Evolutionary conservation across 345 rosid species (phyloP).

Genomic region (rapeseed (Brassica napus)): Da-Ae NC_063449.1:47032001-47032500

Average conservation of each 20-base stretch:
- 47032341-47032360: too few species aligned
- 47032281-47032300: neutral
- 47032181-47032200: constrained; percentile 34
- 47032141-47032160: neutral
- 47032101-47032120: neutral
- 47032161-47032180: neutral
- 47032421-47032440: too few species aligned
- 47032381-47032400: too few species aligned
- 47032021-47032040: constrained; percentile 5
- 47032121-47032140: neutral
- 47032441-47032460: too few species aligned
- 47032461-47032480: too few species aligned
- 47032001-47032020: too few species aligned
- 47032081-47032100: neutral
- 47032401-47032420: too few species aligned
- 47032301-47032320: too few species aligned
- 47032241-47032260: neutral
- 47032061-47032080: constrained; percentile 3
- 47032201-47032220: constrained; percentile 26
- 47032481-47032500: too few species aligned
- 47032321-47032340: too few species aligned
- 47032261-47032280: neutral
- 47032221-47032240: neutral
- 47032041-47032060: neutral
- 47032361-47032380: too few species aligned